Conservation (phyloP, 2,329 filamentous ascomycete species). For the Pyricularia sp. region DNA sequence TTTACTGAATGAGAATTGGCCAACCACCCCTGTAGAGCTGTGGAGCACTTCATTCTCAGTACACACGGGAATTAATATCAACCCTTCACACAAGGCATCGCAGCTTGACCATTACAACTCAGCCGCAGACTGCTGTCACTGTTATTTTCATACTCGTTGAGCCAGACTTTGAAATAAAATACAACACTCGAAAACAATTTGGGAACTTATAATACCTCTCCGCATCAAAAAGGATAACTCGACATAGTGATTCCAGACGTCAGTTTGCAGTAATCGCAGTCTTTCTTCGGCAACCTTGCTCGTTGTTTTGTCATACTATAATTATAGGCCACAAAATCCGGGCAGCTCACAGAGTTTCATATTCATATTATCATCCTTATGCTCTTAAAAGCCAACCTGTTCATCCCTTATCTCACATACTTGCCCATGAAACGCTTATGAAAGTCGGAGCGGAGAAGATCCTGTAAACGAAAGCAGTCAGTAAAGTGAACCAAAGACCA, state of each 20-base stretch:
- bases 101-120: too few relatives aligned
- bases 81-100: not conserved
- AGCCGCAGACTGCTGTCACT: not conserved
- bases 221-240: not conserved
- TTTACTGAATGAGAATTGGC: too few relatives aligned
- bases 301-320: not conserved
- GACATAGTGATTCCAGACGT: not conserved
- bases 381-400: not conserved
- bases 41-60: not conserved
- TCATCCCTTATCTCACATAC: slow-evolving; percentile 39
- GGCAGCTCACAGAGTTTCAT: not conserved
- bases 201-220: not conserved
- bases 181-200: not conserved
- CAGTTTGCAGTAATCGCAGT: not conserved
- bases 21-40: not conserved
- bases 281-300: not conserved
- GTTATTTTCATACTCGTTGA: not conserved
- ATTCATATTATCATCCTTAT: not conserved
- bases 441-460: slow-evolving; percentile 89
- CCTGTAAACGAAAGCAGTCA: slow-evolving; percentile 31
- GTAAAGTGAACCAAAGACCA: not conserved
- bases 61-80: not conserved
- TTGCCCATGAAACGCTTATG: slow-evolving; percentile 92
- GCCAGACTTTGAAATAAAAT: not conserved
- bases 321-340: not conserved